phyloP scores from a whole-genome alignment of 2,329 filamentous ascomycete genomes.

The Pseudocercospora pini-densiflorae region DNA sequence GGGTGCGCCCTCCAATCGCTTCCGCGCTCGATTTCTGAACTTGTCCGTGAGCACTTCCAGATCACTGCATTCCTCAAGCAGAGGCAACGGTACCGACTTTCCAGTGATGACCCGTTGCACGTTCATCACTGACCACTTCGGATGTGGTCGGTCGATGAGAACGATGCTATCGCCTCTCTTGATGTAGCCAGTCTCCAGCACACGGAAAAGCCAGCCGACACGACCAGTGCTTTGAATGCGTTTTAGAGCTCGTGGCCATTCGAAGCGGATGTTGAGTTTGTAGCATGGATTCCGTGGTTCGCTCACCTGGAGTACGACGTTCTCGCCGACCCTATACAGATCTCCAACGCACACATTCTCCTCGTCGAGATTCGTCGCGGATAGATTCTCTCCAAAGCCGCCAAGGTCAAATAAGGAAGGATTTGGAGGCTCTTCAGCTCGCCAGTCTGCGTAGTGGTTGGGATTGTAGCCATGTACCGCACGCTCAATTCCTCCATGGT shows the following conservation, averaged over 20 bases:
- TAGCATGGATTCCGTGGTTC: constrained; percentile 67
- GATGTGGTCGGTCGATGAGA: constrained; percentile 60
- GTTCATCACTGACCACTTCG: constrained; percentile 65
- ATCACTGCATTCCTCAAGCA: constrained; percentile 49
- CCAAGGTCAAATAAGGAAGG: constrained; percentile 57
- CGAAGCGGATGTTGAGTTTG: constrained; percentile 67
- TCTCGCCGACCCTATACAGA: constrained; percentile 53
- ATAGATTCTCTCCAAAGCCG: constrained; percentile 66
- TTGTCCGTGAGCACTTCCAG: constrained; percentile 30
- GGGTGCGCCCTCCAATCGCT: constrained; percentile 41
- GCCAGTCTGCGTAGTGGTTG: constrained; percentile 61
- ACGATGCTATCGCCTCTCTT: constrained; percentile 61
- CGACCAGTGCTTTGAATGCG: constrained; percentile 21
- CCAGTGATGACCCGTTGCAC: constrained; percentile 52
- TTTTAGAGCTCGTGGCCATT: constrained; percentile 19
- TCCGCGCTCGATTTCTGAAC: constrained; percentile 12
- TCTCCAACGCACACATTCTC: constrained; percentile 68
- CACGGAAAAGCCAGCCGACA: constrained; percentile 24
- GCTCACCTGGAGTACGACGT: constrained; percentile 60
- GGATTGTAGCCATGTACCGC: constrained; percentile 63
- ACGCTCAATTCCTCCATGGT: constrained; percentile 66
- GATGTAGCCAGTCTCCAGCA: constrained; percentile 51
- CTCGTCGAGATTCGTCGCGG: constrained; percentile 62
- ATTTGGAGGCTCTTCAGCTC: constrained; percentile 54
- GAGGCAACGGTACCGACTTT: constrained; percentile 63